Evolutionary conservation across 331 rosid genomes (phyloP), one percentile per base, ranked within the genome.

Genomic region (Rhamnella rubrinervis): DNA sequence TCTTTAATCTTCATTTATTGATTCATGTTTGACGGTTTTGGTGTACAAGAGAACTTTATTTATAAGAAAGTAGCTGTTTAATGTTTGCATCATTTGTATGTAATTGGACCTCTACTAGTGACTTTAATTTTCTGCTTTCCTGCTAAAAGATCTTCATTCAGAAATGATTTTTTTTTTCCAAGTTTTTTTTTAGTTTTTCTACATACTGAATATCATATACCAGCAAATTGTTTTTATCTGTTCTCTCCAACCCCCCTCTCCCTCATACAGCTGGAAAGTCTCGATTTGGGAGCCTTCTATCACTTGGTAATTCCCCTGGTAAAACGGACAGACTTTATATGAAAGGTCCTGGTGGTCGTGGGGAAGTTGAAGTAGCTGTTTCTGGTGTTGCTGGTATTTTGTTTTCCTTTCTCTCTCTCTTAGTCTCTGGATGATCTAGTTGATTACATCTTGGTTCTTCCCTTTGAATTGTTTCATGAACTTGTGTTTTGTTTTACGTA

Each of bases 301-400:
- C 97, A 41, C 84, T 80, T 35, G 88, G 93, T 66, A 84, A 87
- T 68, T 84, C 83, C 73, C 75, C 87, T 46, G 90, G 95, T 4
- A 95, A 91, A 87, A 79, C 89, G 71, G 97, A 95, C 76, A 86
- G 89, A 84, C 87, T 91, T 40, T 95, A 89, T 87, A 95, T 95
- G 99, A 95, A 82, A 86, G 99, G 99, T 73, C 99, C 99, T 14
- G 99, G 96, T 71, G 99, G 99, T 66, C 86, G 92, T 18, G 97
- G 99, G 46, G 99, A 95, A 82, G 96, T 95, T 89, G 99, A 95
- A 85, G 96, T 91, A 66, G 99, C 99, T 50, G 99, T 95, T 82
- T 95, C 99, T 44, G 90, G 98, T 72, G 96, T 95, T 72, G 84
- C 75, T 78, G 98, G 97, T 89, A 63, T 63, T 79, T 40, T 19